Evolutionary conservation across 139 green algal genomes (phyloP), one percentile per base, ranked within the genome.

Genomic region (Micromonas commoda): DNA sequence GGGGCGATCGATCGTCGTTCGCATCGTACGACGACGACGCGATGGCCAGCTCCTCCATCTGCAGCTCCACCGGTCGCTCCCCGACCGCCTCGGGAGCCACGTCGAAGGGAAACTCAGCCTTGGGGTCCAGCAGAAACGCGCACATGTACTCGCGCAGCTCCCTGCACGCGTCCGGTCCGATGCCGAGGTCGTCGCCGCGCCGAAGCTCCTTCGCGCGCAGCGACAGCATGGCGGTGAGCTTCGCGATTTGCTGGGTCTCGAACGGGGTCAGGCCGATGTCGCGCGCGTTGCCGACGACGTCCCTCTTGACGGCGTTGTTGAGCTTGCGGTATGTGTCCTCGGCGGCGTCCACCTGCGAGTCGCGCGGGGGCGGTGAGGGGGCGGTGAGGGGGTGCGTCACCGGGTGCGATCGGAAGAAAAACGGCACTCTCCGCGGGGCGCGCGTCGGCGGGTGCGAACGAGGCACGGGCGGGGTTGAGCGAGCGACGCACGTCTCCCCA

Each of bases 281-380:
- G 37, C 21, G n/a, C n/a, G n/a, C n/a, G n/a, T n/a, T 16, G 35
- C 60, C 32, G 20, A 66, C 21, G 35, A 65, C 35, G 26, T 65
- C 52, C 20, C 60, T n/a, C 71, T 39, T 66, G 23, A 77, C 60
- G 35, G 5, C 33, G 35, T 16, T 6, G 71, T 32, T 39, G 6
- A 77, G 71, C 5, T 31, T 16, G 35, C 60, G 32, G 71, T 77
- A 77, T 5, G 35, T 57, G 35, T 77, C 52, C 35, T 77, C 26
- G 6, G 71, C 71, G 35, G 54, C 71, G 23, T 77, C 71, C n/a
- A 77, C 52, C 71, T 77, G 71, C 63, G 63, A 33, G 63, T 9
- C 63, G 63, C 63, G 63, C 6, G 26, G n/a, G 63, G 9, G 63
- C 26, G 63, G 26, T 9, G 63, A 33, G 26, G 21, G 26, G 28